A percentile compares a stretch with the other conserved stretches of the same genome.
Evolutionary conservation across 306 rosid species (phyloP).

Genomic region (Inga oerstediana): DNA sequence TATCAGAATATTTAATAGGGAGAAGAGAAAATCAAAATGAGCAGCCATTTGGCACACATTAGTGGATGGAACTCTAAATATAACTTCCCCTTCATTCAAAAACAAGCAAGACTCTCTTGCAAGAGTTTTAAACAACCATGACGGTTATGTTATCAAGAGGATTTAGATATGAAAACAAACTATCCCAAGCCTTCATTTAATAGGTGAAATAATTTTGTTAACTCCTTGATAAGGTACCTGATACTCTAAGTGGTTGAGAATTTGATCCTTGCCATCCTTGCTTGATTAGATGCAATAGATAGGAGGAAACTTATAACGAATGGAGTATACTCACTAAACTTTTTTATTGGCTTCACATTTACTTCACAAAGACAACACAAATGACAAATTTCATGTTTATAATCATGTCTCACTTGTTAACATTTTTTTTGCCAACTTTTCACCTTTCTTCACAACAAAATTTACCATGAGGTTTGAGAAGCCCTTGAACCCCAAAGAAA

Average conservation of each 20-base stretch:
- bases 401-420: constrained; percentile 8
- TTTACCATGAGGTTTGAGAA: constrained; percentile 62
- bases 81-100: constrained; percentile 8
- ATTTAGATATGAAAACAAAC: neutral
- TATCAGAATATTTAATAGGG: neutral
- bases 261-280: neutral
- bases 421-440: neutral
- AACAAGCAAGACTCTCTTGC: neutral
- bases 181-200: neutral
- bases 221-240: neutral
- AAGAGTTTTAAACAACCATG: neutral
- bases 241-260: neutral
- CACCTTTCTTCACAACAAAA: neutral
- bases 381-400: constrained; percentile 13
- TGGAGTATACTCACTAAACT: constrained; percentile 15
- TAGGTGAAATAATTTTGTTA: neutral
- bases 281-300: constrained; percentile 2
- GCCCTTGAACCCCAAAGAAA: constrained; percentile 90
- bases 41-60: too few species aligned
- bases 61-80: neutral
- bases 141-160: neutral
- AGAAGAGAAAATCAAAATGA: too few species aligned
- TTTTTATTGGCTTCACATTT: constrained; percentile 13
- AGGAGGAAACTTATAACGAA: constrained; percentile 14
- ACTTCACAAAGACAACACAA: too few species aligned